Evolutionary conservation across 345 rosid genomes (phyloP).

Genomic region (Acer yangbiense): DNA sequence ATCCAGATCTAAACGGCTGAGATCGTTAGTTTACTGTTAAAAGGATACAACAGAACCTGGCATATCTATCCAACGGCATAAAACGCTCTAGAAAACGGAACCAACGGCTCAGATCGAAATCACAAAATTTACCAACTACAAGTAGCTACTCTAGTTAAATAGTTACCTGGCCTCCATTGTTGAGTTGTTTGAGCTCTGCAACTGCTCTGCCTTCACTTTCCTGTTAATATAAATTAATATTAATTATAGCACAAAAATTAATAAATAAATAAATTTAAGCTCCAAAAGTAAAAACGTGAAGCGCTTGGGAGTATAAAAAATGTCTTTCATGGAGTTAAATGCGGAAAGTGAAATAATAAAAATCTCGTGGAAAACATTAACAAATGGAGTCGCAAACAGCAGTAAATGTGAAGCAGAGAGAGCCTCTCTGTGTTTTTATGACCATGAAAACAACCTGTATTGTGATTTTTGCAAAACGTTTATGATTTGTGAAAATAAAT

Average conservation of each 20-base stretch:
- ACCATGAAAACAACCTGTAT: neutral
- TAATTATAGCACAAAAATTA: neutral
- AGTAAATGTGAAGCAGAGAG: constrained; percentile 10
- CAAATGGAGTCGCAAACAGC: constrained; percentile 19
- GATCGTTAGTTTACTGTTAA: constrained; percentile 28
- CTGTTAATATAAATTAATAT: constrained; percentile 30
- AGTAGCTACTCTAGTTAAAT: neutral
- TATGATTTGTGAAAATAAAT: neutral
- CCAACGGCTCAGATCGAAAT: constrained; percentile 45
- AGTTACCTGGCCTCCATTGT: constrained; percentile 66
- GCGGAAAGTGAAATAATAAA: neutral
- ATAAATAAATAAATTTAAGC: neutral
- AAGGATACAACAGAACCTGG: neutral
- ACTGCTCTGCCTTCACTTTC: constrained; percentile 50
- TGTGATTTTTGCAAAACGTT: neutral
- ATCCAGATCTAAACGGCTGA: constrained; percentile 54
- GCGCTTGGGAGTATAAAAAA: neutral
- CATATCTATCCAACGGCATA: constrained; percentile 25
- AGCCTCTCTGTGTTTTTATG: neutral
- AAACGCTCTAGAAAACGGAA: neutral
- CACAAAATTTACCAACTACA: neutral
- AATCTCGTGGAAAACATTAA: neutral
- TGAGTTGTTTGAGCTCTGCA: constrained; percentile 60
- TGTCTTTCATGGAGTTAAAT: constrained; percentile 16
- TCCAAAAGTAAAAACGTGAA: neutral